Base-by-base conservation (phyloP, 2,329 filamentous ascomycete genomes). In the Zymoseptoria crescenta region DNA sequence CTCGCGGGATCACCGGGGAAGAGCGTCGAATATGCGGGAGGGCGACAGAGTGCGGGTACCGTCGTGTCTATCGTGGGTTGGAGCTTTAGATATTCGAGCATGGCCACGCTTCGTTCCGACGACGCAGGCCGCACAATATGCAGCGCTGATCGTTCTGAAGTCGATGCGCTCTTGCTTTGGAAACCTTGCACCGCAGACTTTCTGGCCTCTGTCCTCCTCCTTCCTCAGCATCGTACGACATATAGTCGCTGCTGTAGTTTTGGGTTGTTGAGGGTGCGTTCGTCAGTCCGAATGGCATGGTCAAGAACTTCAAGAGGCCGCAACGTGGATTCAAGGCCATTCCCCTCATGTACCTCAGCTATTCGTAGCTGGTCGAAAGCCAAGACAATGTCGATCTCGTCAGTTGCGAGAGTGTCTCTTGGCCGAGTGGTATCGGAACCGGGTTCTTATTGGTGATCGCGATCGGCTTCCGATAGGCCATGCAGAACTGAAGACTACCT, bases 331-430 rank as follows among this genome's bases (percentile, higher is more conserved):
- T 62, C 50, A 60, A 62, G 6, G 52, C 56, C 48, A 21, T 60
- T 60, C 58, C 49, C 60, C 53, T 58, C 30, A 28, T 62, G 27
- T 1, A 54, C 49, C 49, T 28, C 29, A 8, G n/a, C 24, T 10
- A 60, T 62, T 52, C 51, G 50, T 2, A 62, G 57, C 2, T 13
- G 13, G 24, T 60, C 58, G 56, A 60, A 70, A 0, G 59, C 55
- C 10, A 51, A 30, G 8, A 58, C 56, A 16, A 70, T 41, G 56
- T 70, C 60, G 13, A 70, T 24, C 28, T 35, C 8, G 8, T 35
- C 28, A 52, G 24, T 21, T n/a, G 24, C 19, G 6, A n/a, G 21
- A 52, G 21, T 28, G 24, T 29, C 50, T 29, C 10, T 24, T 28
- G 16, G 10, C 8, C n/a, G 28, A 29, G 24, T 16, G 10, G 24